phyloP scores from a whole-genome alignment of 106 monocot genomes.

The Posidonia australis region DNA sequence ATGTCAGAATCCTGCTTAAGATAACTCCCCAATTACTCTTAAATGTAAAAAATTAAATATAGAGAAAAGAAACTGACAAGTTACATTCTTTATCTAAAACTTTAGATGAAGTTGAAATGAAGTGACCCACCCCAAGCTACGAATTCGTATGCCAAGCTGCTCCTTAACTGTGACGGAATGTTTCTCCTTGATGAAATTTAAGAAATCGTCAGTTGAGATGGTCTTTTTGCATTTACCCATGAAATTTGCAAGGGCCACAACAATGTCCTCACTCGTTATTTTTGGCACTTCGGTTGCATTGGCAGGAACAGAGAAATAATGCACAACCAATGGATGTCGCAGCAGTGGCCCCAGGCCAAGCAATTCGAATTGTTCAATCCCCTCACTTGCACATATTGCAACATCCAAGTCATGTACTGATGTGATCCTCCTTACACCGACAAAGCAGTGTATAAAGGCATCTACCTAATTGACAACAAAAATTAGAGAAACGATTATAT shows the following conservation, averaged over 20 bases:
- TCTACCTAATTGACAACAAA: slow-evolving; percentile 44
- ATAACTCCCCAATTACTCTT: no score
- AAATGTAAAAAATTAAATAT: no score
- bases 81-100: no score
- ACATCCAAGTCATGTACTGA: slow-evolving; percentile 67
- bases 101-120: not conserved
- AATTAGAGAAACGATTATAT: no score
- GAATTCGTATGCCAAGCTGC: slow-evolving; percentile 74
- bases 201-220: slow-evolving; percentile 40
- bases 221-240: slow-evolving; percentile 25
- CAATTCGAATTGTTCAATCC: slow-evolving; percentile 59
- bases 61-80: no score
- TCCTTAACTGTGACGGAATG: slow-evolving; percentile 43
- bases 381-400: slow-evolving; percentile 69
- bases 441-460: slow-evolving; percentile 87
- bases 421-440: slow-evolving; percentile 45
- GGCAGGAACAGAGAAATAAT: slow-evolving; percentile 59
- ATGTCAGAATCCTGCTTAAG: no score
- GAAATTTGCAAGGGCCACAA: slow-evolving; percentile 27
- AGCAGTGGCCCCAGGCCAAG: slow-evolving; percentile 77
- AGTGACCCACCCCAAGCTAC: slow-evolving; percentile 55
- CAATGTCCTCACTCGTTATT: slow-evolving; percentile 57
- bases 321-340: slow-evolving; percentile 43
- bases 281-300: slow-evolving; percentile 39
- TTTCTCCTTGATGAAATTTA: slow-evolving; percentile 48